phyloP scores from a whole-genome alignment of 1,284 basidiomycete species.

The Cryptococcus amylolentus region DNA sequence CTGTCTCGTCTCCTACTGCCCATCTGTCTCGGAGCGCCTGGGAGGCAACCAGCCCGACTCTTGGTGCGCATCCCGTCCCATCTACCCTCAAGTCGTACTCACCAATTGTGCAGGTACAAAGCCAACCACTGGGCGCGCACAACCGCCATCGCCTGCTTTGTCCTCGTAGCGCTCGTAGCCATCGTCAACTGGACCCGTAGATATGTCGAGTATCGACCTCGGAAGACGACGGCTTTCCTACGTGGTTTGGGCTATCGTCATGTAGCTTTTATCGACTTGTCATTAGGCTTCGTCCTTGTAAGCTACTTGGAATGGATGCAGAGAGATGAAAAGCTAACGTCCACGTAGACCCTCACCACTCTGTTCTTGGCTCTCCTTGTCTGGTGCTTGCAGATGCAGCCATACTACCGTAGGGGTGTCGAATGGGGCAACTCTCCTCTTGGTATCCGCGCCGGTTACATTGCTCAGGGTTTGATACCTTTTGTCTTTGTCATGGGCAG shows the following conservation, averaged over 20 bases:
- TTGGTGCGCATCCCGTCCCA: too few relatives aligned
- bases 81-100: too few relatives aligned
- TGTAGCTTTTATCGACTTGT: conserved; percentile 4
- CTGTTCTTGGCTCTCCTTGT: conserved; percentile 4
- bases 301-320: background rate
- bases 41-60: too few relatives aligned
- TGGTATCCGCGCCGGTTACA: conserved; percentile 5
- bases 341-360: background rate
- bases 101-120: background rate
- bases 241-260: background rate
- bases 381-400: conserved; percentile 3
- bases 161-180: background rate
- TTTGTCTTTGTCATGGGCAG: conserved; percentile 7
- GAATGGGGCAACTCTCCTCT: conserved; percentile 4
- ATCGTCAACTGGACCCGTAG: conserved; percentile 2
- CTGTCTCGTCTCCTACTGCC: too few relatives aligned
- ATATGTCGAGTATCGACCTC: background rate
- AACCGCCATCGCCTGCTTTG: background rate
- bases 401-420: conserved; percentile 4
- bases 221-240: background rate
- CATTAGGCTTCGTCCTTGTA: background rate
- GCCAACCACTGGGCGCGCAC: background rate
- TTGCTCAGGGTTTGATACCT: conserved; percentile 1
- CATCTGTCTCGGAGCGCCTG: too few relatives aligned
- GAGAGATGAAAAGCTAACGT: too few relatives aligned